Conservation (phyloP, 805 yeast species). For the Myxozyma geophila region DNA sequence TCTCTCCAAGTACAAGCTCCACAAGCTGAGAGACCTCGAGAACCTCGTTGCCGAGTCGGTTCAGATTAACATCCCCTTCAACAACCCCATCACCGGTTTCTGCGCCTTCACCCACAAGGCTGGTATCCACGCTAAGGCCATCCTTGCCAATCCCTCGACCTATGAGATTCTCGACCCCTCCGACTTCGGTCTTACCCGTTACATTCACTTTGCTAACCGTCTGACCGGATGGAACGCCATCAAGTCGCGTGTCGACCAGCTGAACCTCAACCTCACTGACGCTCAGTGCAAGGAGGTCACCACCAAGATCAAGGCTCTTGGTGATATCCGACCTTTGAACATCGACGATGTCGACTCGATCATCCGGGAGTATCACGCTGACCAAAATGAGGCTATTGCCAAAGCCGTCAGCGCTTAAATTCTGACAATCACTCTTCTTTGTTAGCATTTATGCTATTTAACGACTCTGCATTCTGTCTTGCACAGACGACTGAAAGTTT, state of each 20-base stretch:
- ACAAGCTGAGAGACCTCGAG: conserved; percentile 94
- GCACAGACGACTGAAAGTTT: background rate
- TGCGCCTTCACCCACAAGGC: conserved; percentile 99
- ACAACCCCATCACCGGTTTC: conserved; percentile 98
- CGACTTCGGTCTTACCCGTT: conserved; percentile 94
- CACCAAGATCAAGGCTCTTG: conserved; percentile 86
- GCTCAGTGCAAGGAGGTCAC: conserved; percentile 96
- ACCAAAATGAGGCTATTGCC: conserved; percentile 21
- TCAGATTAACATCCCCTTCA: conserved; percentile 95
- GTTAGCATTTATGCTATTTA: background rate
- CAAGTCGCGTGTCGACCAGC: conserved; percentile 96
- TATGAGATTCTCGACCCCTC: conserved; percentile 93
- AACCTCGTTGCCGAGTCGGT: conserved; percentile 96
- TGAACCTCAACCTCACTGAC: conserved; percentile 85
- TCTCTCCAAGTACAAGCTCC: conserved; percentile 88
- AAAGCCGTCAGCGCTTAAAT: conserved; percentile 30
- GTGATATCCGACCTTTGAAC: conserved; percentile 91
- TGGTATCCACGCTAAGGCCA: conserved; percentile 98
- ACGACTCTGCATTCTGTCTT: background rate
- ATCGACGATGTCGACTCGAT: conserved; percentile 98
- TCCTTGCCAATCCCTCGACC: conserved; percentile 97
- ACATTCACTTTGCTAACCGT: conserved; percentile 97
- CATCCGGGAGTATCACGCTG: conserved; percentile 90
- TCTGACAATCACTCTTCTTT: background rate
- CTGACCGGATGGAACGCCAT: conserved; percentile 99